Base-by-base conservation (phyloP, 768 basidiomycete genomes). In the Termitomyces titanicus region DNA sequence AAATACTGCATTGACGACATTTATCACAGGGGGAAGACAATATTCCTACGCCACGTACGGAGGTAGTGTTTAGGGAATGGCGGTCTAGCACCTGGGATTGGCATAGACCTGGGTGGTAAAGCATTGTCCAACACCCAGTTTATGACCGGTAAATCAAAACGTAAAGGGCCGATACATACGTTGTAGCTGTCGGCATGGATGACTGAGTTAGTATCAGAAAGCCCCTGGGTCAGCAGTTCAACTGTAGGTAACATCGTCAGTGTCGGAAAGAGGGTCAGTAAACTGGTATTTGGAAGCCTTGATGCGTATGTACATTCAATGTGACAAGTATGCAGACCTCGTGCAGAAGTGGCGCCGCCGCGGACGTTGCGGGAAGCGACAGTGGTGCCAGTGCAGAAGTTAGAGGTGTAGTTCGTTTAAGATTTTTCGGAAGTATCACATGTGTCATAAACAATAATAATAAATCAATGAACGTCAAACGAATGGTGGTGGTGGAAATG, bases 101-200 rank as follows among this genome's bases (percentile, higher is more conserved):
- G 62, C 62, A 62, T 76, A 78, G 38, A 78, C 71, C 55, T 78
- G 76, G 42, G 77, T 76, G 47, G 74, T 63, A 68, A 76, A 78
- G 71, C 76, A 77, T 74, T 77, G 52, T 40, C 33, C 43, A 47
- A 27, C 31, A 20, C 44, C 43, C 10, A 60, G 31, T 46, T 25
- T 15, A 13, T 6, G 11, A 7, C n/a, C 4, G 12, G 13, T 8
- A 13, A 33, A 50, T n/a, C 27, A 51, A 17, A 22, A 31, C 25
- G 6, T 15, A 15, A 46, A 33, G 22, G 31, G 7, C 0, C 17
- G 18, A 17, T 1, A 60, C 74, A 33, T 58, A 77, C 75, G 62
- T 80, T 78, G 69, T 68, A 79, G 69, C 75, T 78, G 59, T 80
- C 78, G 15, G 77, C 77, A 61, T 80, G 79, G 49, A 39, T 47